Evolutionary conservation across 202 grass and related monocot species (phyloP), one percentile per base, ranked within the genome.

Genomic region (Hordeum pubiflorum): DNA sequence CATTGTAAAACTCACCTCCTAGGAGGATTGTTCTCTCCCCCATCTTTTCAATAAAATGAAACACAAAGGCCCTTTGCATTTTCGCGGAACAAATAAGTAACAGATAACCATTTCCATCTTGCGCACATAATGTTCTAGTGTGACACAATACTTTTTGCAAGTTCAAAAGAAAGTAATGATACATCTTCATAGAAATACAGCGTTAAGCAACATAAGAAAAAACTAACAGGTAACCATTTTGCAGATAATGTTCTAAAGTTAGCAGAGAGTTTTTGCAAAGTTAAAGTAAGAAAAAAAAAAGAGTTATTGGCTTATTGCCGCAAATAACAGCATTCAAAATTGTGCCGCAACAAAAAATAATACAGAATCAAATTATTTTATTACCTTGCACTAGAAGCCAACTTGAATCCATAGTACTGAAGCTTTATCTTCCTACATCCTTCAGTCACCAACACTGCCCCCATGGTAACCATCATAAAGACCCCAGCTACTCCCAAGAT

Each of bases 391-490:
- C 84, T 79, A 94, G 92, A 98, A 88, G 90, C 82, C 75, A 94
- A 82, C 81, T 94, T 98, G 83, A 98, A 98, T 84, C 88, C 92
- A 60, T 98, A 98, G 66, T 98, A 98, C 40, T 87, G 88, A 85
- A 98, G 87, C 59, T 98, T 98, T 84, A 98, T 93, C 79, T 98
- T 98, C 84, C 95, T 98, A 80, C 88, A 93, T 77, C 92, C 92
- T 91, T 98, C 92, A 62, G 95, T 98, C 80, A 98, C 82, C 37
- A 94, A 63, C 52, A 98, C 95, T 72, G 92, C 95, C 80, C 95
- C 89, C 95, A 98, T 94, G 50, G 95, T 98, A 43, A 98, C 74
- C 21, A 89, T 77, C 48, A 86, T 88, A 85, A 98, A 98, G 75
- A 89, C 87, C 52, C 86, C 92, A 88, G 82, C 60, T 82, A 94